These are phyloP conservation scores for Trichoderma reesei DNA, from an alignment of 495 filamentous ascomycete species.

Conservation along the genomic window DNA sequence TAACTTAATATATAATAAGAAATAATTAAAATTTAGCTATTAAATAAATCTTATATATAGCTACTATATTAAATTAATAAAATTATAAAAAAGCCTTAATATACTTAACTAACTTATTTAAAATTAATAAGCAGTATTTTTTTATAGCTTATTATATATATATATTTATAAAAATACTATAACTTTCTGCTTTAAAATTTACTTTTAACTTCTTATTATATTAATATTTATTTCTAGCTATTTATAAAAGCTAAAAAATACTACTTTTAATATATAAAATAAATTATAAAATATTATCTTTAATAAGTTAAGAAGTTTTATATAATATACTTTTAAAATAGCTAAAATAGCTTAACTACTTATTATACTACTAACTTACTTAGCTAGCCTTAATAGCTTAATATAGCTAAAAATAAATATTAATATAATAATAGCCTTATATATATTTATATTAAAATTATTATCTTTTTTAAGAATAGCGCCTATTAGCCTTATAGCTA, in stretches of 20 bases:
- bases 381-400: not conserved
- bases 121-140: not conserved
- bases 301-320: not conserved
- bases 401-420: not conserved
- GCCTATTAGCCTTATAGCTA: too few species aligned
- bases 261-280: not conserved
- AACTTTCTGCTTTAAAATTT: not conserved
- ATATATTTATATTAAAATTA: not conserved
- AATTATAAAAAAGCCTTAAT: conserved; percentile 1
- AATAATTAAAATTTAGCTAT: not conserved
- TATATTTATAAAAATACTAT: conserved; percentile 12
- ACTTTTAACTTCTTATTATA: not conserved
- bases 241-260: not conserved
- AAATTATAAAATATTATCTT: not conserved
- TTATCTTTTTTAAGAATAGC: not conserved
- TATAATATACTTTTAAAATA: not conserved
- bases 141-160: conserved; percentile 8
- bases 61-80: not conserved
- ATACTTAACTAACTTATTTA: conserved; percentile 2
- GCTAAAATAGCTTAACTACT: not conserved
- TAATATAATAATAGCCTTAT: not conserved
- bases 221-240: not conserved
- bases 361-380: not conserved
- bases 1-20: not conserved
- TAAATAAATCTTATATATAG: not conserved